A percentile compares a stretch with the other conserved stretches of the same genome.
These are phyloP conservation scores for Globisporangium sylvaticum DNA, from an alignment of 352 stramenopile species.

Conservation along the genomic window DNA sequence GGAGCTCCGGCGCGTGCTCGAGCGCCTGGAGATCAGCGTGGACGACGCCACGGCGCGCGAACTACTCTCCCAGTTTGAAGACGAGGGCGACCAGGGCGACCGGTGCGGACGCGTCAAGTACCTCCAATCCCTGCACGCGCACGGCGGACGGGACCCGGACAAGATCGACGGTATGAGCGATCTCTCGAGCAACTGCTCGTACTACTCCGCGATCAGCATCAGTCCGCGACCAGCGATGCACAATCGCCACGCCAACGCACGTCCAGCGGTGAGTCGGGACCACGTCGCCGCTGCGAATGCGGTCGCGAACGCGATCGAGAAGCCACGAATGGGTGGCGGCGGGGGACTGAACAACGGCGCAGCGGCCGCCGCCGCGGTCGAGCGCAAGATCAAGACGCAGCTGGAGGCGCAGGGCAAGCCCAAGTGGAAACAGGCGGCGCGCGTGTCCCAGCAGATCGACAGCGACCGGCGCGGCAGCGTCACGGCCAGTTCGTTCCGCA, in stretches of 20 bases:
- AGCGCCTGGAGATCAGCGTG: constrained; percentile 46
- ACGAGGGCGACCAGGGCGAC: constrained; percentile 51
- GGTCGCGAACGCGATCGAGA: constrained; percentile 46
- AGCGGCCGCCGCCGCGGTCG: constrained; percentile 33
- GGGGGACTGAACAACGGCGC: constrained; percentile 20
- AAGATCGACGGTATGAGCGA: constrained; percentile 62
- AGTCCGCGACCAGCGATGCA: constrained; percentile 43
- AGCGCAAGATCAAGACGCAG: constrained; percentile 60
- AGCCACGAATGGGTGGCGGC: constrained; percentile 14
- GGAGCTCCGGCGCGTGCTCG: constrained; percentile 55
- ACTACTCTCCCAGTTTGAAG: constrained; percentile 40
- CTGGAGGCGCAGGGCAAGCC: constrained; percentile 43
- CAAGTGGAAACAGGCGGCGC: constrained; percentile 55
- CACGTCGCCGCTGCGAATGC: constrained; percentile 39
- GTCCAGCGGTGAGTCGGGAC: constrained; percentile 27
- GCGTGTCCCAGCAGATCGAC: constrained; percentile 62
- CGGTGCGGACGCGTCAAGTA: constrained; percentile 49
- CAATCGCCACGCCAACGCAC: constrained; percentile 14
- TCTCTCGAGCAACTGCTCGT: constrained; percentile 71
- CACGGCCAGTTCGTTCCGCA: constrained; percentile 42
- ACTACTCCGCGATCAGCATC: constrained; percentile 71
- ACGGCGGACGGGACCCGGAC: constrained; percentile 61
- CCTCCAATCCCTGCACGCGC: constrained; percentile 53
- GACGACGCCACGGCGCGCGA: constrained; percentile 39
- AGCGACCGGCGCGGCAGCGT: constrained; percentile 46